Percentiles rank a stretch among this genome's conserved stretches.
Conservation (phyloP, 106 monocot genomes). For the Triglochin maritima region DNA sequence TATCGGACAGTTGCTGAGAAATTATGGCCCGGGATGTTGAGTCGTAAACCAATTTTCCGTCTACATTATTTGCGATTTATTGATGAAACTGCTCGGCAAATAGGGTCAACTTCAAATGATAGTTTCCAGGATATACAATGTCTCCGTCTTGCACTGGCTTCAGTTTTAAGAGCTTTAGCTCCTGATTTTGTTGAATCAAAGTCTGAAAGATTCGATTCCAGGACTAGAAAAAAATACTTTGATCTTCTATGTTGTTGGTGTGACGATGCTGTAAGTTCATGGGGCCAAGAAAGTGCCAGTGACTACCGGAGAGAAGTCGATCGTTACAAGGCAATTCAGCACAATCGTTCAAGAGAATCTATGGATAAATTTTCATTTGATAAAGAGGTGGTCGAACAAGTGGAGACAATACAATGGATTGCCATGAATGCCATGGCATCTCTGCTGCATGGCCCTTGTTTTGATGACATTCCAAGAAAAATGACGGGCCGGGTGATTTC, state of each 20-base stretch:
- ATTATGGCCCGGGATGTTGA: constrained; percentile 91
- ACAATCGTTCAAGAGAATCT: constrained; percentile 83
- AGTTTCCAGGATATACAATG: constrained; percentile 70
- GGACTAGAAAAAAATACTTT: constrained; percentile 64
- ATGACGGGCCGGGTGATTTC: constrained; percentile 65
- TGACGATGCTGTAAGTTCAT: constrained; percentile 58
- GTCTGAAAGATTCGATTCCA: constrained; percentile 69
- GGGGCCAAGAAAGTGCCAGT: constrained; percentile 44
- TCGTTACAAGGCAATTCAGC: constrained; percentile 75
- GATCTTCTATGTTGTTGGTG: constrained; percentile 76
- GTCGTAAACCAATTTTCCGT: constrained; percentile 58
- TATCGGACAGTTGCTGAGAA: constrained; percentile 85
- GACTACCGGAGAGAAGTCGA: constrained; percentile 91
- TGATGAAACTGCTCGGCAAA: constrained; percentile 66
- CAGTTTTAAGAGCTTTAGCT: constrained; percentile 69
- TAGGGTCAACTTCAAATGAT: constrained; percentile 36
- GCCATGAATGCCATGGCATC: constrained; percentile 96
- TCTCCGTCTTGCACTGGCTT: constrained; percentile 83
- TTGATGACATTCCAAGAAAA: constrained; percentile 97
- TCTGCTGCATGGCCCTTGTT: constrained; percentile 88
- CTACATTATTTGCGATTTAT: constrained; percentile 72
- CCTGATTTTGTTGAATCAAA: constrained; percentile 84
- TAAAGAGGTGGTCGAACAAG: constrained; percentile 71
- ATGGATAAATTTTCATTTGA: constrained; percentile 88
- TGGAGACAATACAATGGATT: constrained; percentile 86